Conservation (phyloP, 495 filamentous ascomycete species). For the Neurospora cerealis region DNA sequence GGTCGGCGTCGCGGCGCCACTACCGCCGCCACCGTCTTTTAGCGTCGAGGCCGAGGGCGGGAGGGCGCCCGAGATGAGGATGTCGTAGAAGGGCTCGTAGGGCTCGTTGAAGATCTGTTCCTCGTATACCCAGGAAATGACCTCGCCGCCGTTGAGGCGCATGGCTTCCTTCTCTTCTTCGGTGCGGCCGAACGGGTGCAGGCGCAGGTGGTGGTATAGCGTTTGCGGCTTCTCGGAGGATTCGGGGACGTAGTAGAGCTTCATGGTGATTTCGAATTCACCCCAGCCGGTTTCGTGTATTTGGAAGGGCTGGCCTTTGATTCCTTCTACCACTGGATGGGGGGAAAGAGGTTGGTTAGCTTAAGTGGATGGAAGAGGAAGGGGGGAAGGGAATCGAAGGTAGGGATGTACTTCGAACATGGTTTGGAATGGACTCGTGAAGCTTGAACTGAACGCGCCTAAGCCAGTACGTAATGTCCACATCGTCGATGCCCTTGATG, state of each 20-base stretch:
- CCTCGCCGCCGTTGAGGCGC: conserved; percentile 51
- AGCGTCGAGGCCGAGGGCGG: conserved; percentile 14
- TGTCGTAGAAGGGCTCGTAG: conserved; percentile 75
- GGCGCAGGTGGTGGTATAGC: conserved; percentile 77
- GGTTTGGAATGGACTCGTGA: conserved; percentile 87
- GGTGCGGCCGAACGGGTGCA: conserved; percentile 74
- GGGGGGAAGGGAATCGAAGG: neutral
- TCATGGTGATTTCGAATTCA: conserved; percentile 92
- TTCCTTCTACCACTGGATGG: conserved; percentile 38
- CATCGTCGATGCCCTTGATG: conserved; percentile 73
- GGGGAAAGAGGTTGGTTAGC: neutral
- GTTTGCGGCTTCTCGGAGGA: conserved; percentile 84
- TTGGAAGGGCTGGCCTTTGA: conserved; percentile 68
- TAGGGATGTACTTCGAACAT: conserved; percentile 51
- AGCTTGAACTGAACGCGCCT: conserved; percentile 97
- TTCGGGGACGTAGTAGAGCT: conserved; percentile 80
- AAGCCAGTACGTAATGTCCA: conserved; percentile 89
- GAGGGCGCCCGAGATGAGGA: conserved; percentile 57
- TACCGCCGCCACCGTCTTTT: conserved; percentile 13
- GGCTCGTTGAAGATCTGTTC: conserved; percentile 95
- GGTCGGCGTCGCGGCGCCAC: neutral
- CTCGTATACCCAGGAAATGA: conserved; percentile 72
- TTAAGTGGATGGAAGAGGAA: neutral
- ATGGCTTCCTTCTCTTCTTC: conserved; percentile 62
- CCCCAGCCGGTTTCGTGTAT: conserved; percentile 93